These are phyloP conservation scores for Dactylellina haptotyla DNA, from an alignment of 2,329 filamentous ascomycete species.

Conservation along the genomic window DNA sequence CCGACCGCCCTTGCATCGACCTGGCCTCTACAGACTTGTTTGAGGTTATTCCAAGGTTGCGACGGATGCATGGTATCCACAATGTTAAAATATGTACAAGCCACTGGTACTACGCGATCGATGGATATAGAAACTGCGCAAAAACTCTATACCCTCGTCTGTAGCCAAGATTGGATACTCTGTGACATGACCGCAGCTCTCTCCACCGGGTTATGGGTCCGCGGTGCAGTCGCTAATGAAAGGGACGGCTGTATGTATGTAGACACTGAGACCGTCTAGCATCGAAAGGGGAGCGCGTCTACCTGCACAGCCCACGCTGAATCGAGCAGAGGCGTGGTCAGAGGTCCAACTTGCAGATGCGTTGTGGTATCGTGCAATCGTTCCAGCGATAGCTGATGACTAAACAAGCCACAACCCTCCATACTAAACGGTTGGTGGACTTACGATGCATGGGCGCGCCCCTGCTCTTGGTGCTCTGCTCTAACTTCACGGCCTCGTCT, in stretches of 20 bases:
- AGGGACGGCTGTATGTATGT: conserved; percentile 11
- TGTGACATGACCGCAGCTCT: conserved; percentile 39
- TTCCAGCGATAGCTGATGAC: conserved; percentile 32
- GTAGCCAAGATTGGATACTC: conserved; percentile 13
- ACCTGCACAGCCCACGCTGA: conserved; percentile 31
- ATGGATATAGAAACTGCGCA: conserved; percentile 42
- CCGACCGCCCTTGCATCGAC: conserved; percentile 32
- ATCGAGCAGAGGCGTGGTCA: background rate
- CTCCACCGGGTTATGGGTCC: background rate
- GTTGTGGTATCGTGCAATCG: conserved; percentile 13
- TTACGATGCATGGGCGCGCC: background rate
- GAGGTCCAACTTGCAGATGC: background rate
- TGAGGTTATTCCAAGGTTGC: conserved; percentile 20
- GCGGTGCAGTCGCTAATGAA: conserved; percentile 13
- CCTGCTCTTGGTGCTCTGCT: conserved; percentile 14
- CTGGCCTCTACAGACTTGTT: conserved; percentile 15
- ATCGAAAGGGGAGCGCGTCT: conserved; percentile 29
- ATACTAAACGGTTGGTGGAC: background rate
- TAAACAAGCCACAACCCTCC: conserved; percentile 33
- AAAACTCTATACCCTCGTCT: conserved; percentile 7
- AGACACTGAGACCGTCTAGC: background rate
- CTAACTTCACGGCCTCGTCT: conserved; percentile 14
- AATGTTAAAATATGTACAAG: background rate
- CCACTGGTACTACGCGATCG: conserved; percentile 9
- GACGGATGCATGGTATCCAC: conserved; percentile 22